Base-by-base conservation (phyloP, 768 basidiomycete genomes). In the Trametes cubensis region DNA sequence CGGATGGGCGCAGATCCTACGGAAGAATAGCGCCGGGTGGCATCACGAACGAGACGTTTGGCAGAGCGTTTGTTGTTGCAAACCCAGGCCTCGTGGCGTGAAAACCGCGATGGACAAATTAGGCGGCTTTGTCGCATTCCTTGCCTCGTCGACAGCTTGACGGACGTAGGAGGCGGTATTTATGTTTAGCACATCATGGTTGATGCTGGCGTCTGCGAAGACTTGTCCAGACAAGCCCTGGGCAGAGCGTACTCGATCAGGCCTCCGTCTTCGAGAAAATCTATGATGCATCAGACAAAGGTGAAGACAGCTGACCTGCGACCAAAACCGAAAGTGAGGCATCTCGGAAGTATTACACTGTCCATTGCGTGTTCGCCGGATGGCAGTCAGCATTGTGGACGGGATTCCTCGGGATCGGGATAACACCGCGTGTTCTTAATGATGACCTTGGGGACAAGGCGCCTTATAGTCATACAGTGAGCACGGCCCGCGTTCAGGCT, bases 181-280 rank as follows among this genome's bases (percentile, higher is more conserved):
- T 17, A 84, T 73, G 58, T 72, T 76, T 0, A 80, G 77, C 14
- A 77, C 74, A 50, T 79, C 77, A 30, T 77, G 65, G 79, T 79
- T 85, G 21, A 81, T 70, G 54, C 71, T 78, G 6, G 73, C 64
- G 52, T 83, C 80, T 2, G 80, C 84, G 50, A 85, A 78, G 65
- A 81, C 75, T 38, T 80, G 74, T 14, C 85, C 84, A 8, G 84
- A 82, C 64, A 84, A 86, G 51, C 79, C 77, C 62, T 82, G 40
- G 40, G 2, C 11, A 18, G 18, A 13, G 17, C 18, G 15, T 17
- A 23, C 34, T 34, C 34, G 34, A 34, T 34, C 34, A 34, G 34
- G 34, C 34, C 10, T 28, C 25, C 23, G 13, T 5, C 15, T 13
- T 40, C 14, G 54, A 55, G 10, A 45, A 34, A 6, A 14, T 13